Conservation (phyloP, 768 basidiomycete species). For the Agrocybe pediades region DNA sequence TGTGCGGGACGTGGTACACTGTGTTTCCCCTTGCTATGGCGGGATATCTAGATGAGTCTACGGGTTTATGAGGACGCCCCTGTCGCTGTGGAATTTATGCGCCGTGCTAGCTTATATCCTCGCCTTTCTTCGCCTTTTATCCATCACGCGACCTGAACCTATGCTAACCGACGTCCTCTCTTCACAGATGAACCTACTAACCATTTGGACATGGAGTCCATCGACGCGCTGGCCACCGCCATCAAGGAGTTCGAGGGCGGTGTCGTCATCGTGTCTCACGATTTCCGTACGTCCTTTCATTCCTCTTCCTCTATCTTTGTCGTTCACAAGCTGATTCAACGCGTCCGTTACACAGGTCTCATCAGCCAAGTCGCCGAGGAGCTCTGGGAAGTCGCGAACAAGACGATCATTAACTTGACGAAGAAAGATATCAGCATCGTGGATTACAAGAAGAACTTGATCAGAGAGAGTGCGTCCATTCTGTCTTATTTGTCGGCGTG, state of each 20-base stretch:
- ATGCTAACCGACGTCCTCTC: background rate
- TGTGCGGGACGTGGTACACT: too few species aligned
- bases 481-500: constrained; percentile 1
- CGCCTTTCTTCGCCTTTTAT: too few species aligned
- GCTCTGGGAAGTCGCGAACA: constrained; percentile 97
- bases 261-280: constrained; percentile 99
- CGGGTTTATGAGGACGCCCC: too few species aligned
- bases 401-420: constrained; percentile 90
- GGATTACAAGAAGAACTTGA: constrained; percentile 89
- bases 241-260: constrained; percentile 98
- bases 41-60: too few species aligned
- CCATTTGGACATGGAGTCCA: constrained; percentile 97
- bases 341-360: constrained; percentile 55
- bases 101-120: too few species aligned
- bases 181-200: constrained; percentile 88
- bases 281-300: constrained; percentile 77
- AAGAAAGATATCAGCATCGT: constrained; percentile 89
- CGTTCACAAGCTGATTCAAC: background rate
- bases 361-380: constrained; percentile 98
- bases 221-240: constrained; percentile 92
- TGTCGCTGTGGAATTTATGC: too few species aligned
- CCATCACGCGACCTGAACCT: too few species aligned
- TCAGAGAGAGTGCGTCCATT: constrained; percentile 63
- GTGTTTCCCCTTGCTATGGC: too few species aligned
- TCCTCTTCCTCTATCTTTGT: background rate